Evolutionary conservation across 805 yeast species (phyloP), one percentile per base, ranked within the genome.

Genomic region (Wickerhamomyces rabaulensis): DNA sequence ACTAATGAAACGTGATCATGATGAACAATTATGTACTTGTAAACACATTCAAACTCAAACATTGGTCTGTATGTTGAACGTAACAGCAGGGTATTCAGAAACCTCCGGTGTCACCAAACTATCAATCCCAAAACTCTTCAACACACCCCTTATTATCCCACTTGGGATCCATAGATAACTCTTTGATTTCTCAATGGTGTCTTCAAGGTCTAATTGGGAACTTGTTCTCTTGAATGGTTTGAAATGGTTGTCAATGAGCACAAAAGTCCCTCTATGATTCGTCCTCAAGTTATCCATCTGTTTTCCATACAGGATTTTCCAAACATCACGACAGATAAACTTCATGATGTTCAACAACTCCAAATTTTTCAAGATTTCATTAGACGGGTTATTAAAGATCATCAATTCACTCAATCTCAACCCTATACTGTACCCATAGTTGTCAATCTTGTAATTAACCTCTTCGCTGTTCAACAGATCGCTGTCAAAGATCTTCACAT

Each of bases 251-350:
- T 88, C 96, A 9, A 87, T 79, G 39, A 88, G 70, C 22, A 89
- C 92, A 63, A 80, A 87, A 0, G 91, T 86, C 7, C 94, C 84
- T 35, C 95, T 69, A 63, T 94, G 97, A 61, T 94, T 94, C 1
- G 99, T 94, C 51, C 95, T 78, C 48, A 94, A 72, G 55, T 89
- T 90, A 62, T 91, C 97, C 72, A 94, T 87, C 62, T 87, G 97
- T 65, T 90, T 92, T 35, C 82, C 79, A 66, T 80, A 89, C 25
- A 92, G 61, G 44, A 76, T 67, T 55, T 78, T 81, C 98, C 98
- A 94, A 25, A 91, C 84, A 55, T 91, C 97, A 40, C 95, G 76
- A 62, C 98, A 91, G 6, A 94, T 78, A 62, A 88, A 90, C 66
- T 92, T 92, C 88, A 94, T 87, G 36, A 92, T 76, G 53, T 87